phyloP scores from a whole-genome alignment of 2,329 filamentous ascomycete genomes.

The Colletotrichum higginsianum region DNA sequence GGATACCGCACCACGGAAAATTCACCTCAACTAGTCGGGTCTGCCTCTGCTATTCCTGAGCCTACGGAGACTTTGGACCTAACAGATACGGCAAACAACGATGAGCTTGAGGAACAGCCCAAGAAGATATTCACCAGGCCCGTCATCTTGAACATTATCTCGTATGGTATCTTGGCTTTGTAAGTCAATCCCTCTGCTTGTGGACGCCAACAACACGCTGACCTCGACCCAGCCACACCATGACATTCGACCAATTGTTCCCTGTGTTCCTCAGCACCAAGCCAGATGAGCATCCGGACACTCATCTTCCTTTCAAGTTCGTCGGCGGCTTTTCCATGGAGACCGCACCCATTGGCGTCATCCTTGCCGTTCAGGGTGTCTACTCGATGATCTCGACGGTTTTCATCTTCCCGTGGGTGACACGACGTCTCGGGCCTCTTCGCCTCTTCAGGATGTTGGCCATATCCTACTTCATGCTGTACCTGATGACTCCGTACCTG shows the following conservation, averaged over 20 bases:
- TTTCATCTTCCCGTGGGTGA: slow-evolving; percentile 85
- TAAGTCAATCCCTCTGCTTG: slow-evolving; percentile 66
- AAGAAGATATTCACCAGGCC: slow-evolving; percentile 83
- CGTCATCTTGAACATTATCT: slow-evolving; percentile 88
- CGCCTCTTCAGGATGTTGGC: slow-evolving; percentile 87
- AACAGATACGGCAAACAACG: slow-evolving; percentile 19
- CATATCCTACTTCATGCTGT: slow-evolving; percentile 87
- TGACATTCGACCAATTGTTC: slow-evolving; percentile 94
- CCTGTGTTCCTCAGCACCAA: slow-evolving; percentile 89
- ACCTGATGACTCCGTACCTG: slow-evolving; percentile 90
- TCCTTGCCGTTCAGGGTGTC: slow-evolving; percentile 89
- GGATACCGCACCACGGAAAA: slow-evolving; percentile 76
- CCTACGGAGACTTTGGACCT: slow-evolving; percentile 56
- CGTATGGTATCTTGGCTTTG: slow-evolving; percentile 95
- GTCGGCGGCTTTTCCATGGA: slow-evolving; percentile 87
- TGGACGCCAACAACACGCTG: slow-evolving; percentile 39
- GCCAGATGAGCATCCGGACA: slow-evolving; percentile 55
- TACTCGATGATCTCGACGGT: slow-evolving; percentile 92
- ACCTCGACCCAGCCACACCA: slow-evolving; percentile 81
- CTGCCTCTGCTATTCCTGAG: slow-evolving; percentile 47
- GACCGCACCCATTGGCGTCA: slow-evolving; percentile 87
- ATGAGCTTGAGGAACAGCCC: slow-evolving; percentile 4
- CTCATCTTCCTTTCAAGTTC: slow-evolving; percentile 86
- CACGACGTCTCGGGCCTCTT: slow-evolving; percentile 81
- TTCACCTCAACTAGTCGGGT: slow-evolving; percentile 64